Evolutionary conservation across 148 eudicot species (phyloP).

Genomic region (Mesembryanthemum crystallinum): DNA sequence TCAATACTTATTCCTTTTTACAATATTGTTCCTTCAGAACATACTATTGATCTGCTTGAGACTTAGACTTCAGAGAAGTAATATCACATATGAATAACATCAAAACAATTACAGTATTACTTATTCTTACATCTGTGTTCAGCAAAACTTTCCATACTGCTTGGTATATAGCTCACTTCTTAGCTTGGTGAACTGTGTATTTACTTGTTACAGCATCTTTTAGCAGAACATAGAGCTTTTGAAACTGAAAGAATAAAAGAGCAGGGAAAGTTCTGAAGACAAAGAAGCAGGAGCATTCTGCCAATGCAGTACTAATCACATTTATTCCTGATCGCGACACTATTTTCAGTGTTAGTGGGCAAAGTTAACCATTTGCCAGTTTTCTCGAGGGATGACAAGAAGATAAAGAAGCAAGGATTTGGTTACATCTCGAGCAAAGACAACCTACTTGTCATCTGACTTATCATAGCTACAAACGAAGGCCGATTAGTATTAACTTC

Average conservation of each 20-base stretch:
- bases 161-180: no score
- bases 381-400: not conserved
- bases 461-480: not conserved
- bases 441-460: constrained; percentile 2
- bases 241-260: not conserved
- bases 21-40: not conserved
- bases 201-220: not conserved
- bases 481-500: not conserved
- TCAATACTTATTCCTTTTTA: not conserved
- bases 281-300: not conserved
- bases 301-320: constrained; percentile 10
- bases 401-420: not conserved
- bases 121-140: not conserved
- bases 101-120: not conserved
- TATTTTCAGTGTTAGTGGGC: not conserved
- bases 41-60: no score
- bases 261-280: not conserved
- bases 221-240: not conserved
- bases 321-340: not conserved
- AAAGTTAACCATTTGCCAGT: constrained; percentile 4
- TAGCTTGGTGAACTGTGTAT: not conserved
- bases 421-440: not conserved
- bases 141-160: no score
- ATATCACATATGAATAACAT: no score
- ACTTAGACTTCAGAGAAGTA: no score